Evolutionary conservation across 176 grass and related monocot species (phyloP).

Genomic region (Musa itinerans): DNA sequence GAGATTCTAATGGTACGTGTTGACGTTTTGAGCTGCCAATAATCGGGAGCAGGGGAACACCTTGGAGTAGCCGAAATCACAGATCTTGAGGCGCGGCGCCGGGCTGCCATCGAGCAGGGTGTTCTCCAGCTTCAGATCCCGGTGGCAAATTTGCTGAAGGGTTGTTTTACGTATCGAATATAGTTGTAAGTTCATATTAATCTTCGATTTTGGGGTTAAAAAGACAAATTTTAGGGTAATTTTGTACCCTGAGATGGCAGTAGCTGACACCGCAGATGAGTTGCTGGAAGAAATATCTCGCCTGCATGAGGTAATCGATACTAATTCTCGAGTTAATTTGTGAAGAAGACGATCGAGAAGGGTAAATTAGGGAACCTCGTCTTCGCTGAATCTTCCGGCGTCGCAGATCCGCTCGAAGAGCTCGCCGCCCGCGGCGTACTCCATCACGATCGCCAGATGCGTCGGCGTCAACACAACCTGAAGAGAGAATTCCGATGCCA

Average conservation of each 20-base stretch:
- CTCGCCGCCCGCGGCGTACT: slow-evolving; percentile 1
- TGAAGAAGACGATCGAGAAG: too few relatives aligned
- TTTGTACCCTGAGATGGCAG: slow-evolving; percentile 5
- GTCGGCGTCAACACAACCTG: slow-evolving; percentile 9
- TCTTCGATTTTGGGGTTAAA: neutral
- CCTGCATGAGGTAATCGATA: neutral
- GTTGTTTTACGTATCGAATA: neutral
- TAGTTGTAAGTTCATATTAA: neutral
- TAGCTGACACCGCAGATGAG: slow-evolving; percentile 5
- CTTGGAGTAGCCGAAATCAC: slow-evolving; percentile 14
- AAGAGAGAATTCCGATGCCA: neutral
- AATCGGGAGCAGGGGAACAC: neutral
- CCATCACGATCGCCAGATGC: slow-evolving; percentile 15
- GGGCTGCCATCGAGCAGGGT: slow-evolving; percentile 7
- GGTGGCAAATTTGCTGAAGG: slow-evolving; percentile 13
- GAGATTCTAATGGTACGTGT: neutral
- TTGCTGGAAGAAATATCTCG: slow-evolving; percentile 13
- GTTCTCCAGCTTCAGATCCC: slow-evolving; percentile 10
- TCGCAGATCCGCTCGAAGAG: slow-evolving; percentile 12
- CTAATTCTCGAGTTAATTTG: too few relatives aligned
- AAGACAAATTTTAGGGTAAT: neutral
- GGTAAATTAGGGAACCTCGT: neutral
- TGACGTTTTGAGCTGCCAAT: neutral
- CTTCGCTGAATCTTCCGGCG: slow-evolving; percentile 11
- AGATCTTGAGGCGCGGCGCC: slow-evolving; percentile 10